phyloP scores from a whole-genome alignment of 225 moss, liverwort and hornwort species.

The Asterella californica region DNA sequence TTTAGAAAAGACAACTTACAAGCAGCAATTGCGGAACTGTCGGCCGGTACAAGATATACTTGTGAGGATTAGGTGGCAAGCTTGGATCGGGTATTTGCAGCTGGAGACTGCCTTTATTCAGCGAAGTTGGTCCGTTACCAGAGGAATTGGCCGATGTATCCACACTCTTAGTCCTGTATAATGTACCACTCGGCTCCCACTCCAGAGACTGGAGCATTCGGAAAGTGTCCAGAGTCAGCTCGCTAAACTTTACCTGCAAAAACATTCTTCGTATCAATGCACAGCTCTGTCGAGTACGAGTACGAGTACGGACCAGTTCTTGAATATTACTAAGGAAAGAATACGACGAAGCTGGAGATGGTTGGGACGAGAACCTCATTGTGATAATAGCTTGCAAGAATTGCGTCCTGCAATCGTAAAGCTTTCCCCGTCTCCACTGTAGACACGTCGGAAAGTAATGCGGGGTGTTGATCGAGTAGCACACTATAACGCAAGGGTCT shows the following conservation, averaged over 20 bases:
- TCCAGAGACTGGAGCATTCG: conserved; percentile 96
- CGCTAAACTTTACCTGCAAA: conserved; percentile 92
- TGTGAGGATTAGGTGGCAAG: conserved; percentile 91
- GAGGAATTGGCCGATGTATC: conserved; percentile 51
- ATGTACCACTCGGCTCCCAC: conserved; percentile 91
- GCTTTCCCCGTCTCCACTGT: conserved; percentile 53
- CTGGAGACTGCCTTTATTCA: conserved; percentile 37
- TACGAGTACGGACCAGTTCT: background rate
- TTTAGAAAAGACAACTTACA: conserved; percentile 40
- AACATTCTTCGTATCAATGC: background rate
- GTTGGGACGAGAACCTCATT: conserved; percentile 54
- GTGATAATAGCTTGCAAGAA: conserved; percentile 94
- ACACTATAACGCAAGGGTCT: conserved; percentile 89
- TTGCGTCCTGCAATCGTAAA: conserved; percentile 85
- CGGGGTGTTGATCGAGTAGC: conserved; percentile 81
- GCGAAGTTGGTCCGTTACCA: conserved; percentile 38
- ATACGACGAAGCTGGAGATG: background rate
- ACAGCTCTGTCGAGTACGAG: background rate
- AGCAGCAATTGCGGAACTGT: conserved; percentile 90
- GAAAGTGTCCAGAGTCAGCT: conserved; percentile 95
- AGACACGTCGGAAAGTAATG: conserved; percentile 39
- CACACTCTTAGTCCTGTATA: conserved; percentile 59
- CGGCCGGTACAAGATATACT: conserved; percentile 92
- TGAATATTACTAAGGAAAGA: background rate
- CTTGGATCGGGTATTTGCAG: conserved; percentile 84